These are phyloP conservation scores for Daldinia caldariorum DNA, from an alignment of 495 filamentous ascomycete species.

Conservation along the genomic window DNA sequence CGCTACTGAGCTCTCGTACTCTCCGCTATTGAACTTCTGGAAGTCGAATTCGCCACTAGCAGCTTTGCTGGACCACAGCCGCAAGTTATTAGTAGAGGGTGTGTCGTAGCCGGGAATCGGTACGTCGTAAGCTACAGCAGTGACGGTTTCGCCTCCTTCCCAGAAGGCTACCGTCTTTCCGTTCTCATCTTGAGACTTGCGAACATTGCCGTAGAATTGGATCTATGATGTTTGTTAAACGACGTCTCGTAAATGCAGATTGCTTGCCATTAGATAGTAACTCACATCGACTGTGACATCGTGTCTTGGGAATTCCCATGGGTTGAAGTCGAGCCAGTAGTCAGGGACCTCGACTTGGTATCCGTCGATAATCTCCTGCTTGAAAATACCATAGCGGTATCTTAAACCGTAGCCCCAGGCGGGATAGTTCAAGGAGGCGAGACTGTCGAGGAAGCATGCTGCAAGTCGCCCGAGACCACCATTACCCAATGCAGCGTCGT, in stretches of 20 bases:
- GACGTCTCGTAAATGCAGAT: background rate
- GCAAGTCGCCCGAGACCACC: conserved; percentile 94
- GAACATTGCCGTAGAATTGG: conserved; percentile 90
- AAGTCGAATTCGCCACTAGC: conserved; percentile 98
- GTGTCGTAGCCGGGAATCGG: conserved; percentile 93
- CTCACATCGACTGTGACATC: conserved; percentile 87
- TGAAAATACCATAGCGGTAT: conserved; percentile 98
- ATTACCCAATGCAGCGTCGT: conserved; percentile 96
- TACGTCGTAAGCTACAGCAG: conserved; percentile 93
- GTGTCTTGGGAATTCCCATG: conserved; percentile 97
- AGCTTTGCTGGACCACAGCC: conserved; percentile 96
- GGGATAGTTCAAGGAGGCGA: conserved; percentile 92
- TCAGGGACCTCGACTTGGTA: conserved; percentile 98
- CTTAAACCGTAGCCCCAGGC: conserved; percentile 97
- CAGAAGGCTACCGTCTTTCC: conserved; percentile 78
- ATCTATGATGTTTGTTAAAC: conserved; percentile 60
- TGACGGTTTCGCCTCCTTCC: conserved; percentile 93
- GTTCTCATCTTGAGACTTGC: conserved; percentile 73
- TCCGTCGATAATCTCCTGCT: conserved; percentile 97
- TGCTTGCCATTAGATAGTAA: background rate
- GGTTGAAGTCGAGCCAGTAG: conserved; percentile 99
- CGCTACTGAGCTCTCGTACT: conserved; percentile 95
- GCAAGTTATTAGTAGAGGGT: conserved; percentile 91
- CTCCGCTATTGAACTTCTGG: conserved; percentile 98
- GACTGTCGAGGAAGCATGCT: conserved; percentile 94